A percentile compares a stretch with the other conserved stretches of the same genome.
Conservation (phyloP, 2,329 filamentous ascomycete species). For the Pseudogymnoascus sp. region DNA sequence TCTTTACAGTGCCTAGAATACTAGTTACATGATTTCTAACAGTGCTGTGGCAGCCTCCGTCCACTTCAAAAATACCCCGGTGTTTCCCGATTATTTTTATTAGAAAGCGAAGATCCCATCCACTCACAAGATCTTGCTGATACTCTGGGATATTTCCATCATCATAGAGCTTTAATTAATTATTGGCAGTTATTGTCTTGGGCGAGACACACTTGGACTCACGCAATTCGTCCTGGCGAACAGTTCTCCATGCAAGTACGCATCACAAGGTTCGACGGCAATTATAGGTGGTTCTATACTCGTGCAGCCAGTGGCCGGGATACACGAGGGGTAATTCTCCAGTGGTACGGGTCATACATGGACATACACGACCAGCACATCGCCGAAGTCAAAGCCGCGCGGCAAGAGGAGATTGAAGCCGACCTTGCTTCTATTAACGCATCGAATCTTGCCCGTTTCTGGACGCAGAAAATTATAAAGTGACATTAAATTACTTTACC, state of each 20-base stretch:
- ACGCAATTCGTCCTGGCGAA: conserved; percentile 77
- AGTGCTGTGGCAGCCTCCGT: neutral
- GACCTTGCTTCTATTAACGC: neutral
- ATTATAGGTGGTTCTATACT: conserved; percentile 93
- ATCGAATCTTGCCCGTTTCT: neutral
- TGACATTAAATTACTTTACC: neutral
- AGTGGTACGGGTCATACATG: conserved; percentile 96
- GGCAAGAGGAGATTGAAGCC: conserved; percentile 78
- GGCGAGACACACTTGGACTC: conserved; percentile 50
- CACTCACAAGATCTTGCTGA: neutral
- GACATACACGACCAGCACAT: conserved; percentile 96
- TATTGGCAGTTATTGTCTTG: neutral
- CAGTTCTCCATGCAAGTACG: conserved; percentile 86
- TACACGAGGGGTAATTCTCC: conserved; percentile 70
- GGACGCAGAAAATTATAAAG: neutral
- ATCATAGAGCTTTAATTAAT: neutral
- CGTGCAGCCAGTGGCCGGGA: conserved; percentile 80
- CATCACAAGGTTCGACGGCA: conserved; percentile 77
- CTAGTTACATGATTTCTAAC: neutral
- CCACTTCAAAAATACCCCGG: neutral
- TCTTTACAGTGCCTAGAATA: neutral
- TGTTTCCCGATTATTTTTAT: neutral
- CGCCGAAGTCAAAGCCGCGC: conserved; percentile 77
- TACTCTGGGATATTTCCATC: neutral
- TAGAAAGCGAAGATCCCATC: neutral